Evolutionary conservation across 257 asterid genomes (phyloP).

Genomic region (Capsicum rhomboideum): DNA sequence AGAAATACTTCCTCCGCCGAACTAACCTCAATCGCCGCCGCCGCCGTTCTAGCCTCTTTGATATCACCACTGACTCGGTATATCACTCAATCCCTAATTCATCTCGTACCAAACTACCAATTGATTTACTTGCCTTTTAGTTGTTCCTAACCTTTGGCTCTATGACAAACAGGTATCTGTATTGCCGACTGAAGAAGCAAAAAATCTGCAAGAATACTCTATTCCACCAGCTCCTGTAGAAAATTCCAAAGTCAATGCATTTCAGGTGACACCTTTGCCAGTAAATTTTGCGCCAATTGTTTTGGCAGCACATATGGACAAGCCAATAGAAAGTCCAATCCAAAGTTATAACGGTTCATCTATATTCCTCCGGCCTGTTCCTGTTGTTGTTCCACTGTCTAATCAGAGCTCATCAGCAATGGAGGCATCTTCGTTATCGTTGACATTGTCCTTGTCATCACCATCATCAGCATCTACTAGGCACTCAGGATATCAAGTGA

Average conservation of each 20-base stretch:
- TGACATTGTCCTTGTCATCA: conserved; percentile 7
- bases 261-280: conserved; percentile 1
- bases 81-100: background rate
- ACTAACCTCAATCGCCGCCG: conserved; percentile 70
- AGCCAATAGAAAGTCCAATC: background rate
- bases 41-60: conserved; percentile 89
- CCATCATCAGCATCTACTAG: background rate
- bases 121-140: background rate
- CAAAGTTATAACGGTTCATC: background rate
- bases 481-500: conserved; percentile 3
- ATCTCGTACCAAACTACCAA: background rate
- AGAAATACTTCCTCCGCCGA: conserved; percentile 76
- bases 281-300: background rate
- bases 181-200: conserved; percentile 38
- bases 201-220: conserved; percentile 22
- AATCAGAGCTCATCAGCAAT: background rate
- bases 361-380: background rate
- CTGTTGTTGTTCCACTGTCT: background rate
- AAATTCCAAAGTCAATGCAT: conserved; percentile 8
- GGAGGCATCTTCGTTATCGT: conserved; percentile 6
- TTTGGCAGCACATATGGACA: background rate
- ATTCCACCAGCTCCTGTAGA: conserved; percentile 10
- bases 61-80: conserved; percentile 82
- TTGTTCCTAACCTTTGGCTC: background rate
- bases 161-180: conserved; percentile 44